phyloP scores from a whole-genome alignment of 306 rosid genomes.

The Clitoria ternatea region DNA sequence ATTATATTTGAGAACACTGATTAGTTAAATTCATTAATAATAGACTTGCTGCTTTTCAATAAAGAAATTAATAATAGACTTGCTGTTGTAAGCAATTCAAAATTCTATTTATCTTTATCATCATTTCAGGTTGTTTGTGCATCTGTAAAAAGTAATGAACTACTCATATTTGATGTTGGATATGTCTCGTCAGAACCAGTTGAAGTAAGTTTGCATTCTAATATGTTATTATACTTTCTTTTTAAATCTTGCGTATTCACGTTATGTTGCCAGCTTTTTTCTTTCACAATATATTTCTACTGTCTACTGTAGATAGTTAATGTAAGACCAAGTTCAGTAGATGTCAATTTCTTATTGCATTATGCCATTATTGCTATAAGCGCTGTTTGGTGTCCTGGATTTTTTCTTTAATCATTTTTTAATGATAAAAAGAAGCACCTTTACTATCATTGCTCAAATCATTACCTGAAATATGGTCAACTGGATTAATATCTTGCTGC shows the following conservation, averaged over 20 bases:
- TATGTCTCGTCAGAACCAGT: slow-evolving; percentile 67
- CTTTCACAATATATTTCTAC: not conserved
- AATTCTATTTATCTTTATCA: slow-evolving; percentile 9
- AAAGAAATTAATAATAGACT: too few species aligned
- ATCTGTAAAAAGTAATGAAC: slow-evolving; percentile 54
- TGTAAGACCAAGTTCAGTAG: not conserved
- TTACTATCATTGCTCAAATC: slow-evolving; percentile 5
- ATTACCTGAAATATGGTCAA: not conserved
- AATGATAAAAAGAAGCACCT: not conserved
- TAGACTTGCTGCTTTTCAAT: too few species aligned
- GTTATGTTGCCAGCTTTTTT: not conserved
- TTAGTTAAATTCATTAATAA: not conserved
- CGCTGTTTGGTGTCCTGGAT: not conserved
- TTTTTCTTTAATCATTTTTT: not conserved
- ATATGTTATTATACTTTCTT: slow-evolving; percentile 5
- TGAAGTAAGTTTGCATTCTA: slow-evolving; percentile 45
- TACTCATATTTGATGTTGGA: slow-evolving; percentile 66
- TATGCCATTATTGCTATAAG: not conserved
- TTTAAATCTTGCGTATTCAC: not conserved
- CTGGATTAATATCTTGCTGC: not conserved
- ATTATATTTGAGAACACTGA: not conserved
- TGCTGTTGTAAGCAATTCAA: slow-evolving; percentile 11
- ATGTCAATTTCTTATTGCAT: slow-evolving; percentile 8
- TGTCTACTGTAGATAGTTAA: not conserved
- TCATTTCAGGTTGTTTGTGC: slow-evolving; percentile 69